A percentile compares a stretch with the other conserved stretches of the same genome.
These are phyloP conservation scores for Diversispora epigaea DNA, from an alignment of 192 early-diverging fungal genomes.

Conservation along the genomic window DNA sequence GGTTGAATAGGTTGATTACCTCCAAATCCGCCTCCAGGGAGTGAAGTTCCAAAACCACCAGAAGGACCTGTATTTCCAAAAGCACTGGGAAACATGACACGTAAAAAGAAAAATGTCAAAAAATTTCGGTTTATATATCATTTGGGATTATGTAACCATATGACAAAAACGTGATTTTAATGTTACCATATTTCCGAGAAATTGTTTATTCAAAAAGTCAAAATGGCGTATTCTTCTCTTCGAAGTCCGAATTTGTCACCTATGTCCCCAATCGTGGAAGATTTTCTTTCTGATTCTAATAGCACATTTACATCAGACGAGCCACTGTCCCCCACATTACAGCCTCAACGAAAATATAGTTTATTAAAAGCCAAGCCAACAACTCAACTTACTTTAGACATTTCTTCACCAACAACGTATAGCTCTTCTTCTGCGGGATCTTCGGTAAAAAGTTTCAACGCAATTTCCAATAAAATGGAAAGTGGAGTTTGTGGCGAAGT, in stretches of 20 bases:
- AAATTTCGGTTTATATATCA: too few relatives aligned
- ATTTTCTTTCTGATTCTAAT: constrained; percentile 28
- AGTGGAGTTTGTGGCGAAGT: neutral
- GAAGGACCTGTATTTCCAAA: too few relatives aligned
- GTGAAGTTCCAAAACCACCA: too few relatives aligned
- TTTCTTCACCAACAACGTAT: constrained; percentile 1
- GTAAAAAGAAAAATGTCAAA: too few relatives aligned
- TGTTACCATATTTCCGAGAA: too few relatives aligned
- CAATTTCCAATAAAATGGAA: constrained; percentile 25
- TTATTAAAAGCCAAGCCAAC: constrained; percentile 24
- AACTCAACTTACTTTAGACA: constrained; percentile 20
- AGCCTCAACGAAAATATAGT: constrained; percentile 4
- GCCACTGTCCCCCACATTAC: constrained; percentile 4
- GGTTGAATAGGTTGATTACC: too few relatives aligned
- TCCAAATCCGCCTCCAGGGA: too few relatives aligned
- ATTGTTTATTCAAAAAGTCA: neutral
- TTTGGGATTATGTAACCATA: too few relatives aligned
- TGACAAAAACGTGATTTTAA: too few relatives aligned
- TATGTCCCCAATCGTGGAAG: constrained; percentile 26
- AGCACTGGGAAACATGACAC: too few relatives aligned
- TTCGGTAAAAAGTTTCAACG: constrained; percentile 28
- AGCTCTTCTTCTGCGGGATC: constrained; percentile 20
- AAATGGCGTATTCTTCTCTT: neutral
- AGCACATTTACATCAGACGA: constrained; percentile 20
- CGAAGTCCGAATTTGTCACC: constrained; percentile 3